Percentiles rank a stretch among this genome's conserved stretches.
phyloP scores from a whole-genome alignment of 1,284 basidiomycete species.

The Marasmius fiardii region DNA sequence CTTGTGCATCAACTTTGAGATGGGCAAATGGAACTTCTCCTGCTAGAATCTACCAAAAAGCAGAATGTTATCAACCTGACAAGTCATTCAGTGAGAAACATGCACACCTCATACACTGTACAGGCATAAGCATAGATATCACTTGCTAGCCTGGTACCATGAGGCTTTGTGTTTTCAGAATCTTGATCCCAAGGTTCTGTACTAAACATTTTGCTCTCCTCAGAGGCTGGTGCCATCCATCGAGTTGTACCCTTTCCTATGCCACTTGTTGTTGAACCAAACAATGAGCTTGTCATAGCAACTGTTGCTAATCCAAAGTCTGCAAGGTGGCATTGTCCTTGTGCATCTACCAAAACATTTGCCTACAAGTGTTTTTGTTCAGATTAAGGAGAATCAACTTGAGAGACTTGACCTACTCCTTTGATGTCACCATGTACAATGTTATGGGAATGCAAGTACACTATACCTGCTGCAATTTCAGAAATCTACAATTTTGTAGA shows the following conservation, averaged over 20 bases:
- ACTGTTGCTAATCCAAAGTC: not conserved
- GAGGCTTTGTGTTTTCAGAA: not conserved
- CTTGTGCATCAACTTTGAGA: not conserved
- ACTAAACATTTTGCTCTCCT: too few relatives aligned
- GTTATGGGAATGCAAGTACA: not conserved
- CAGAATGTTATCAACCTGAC: not conserved
- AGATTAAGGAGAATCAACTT: not conserved
- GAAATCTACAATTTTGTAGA: not conserved
- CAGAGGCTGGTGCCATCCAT: not conserved
- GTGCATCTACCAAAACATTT: not conserved
- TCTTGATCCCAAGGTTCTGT: too few relatives aligned
- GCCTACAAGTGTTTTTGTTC: not conserved
- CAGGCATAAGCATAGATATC: not conserved
- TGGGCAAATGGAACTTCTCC: not conserved
- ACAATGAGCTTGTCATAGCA: too few relatives aligned
- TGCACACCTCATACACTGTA: not conserved
- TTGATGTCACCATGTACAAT: constrained; percentile 1
- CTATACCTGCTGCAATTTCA: not conserved
- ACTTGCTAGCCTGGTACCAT: not conserved
- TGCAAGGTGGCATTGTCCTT: not conserved
- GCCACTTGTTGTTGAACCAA: not conserved
- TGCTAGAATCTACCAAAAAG: not conserved
- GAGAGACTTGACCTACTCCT: not conserved
- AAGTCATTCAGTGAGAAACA: too few relatives aligned
- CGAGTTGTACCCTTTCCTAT: not conserved